Percentiles rank a stretch among this genome's conserved stretches.
phyloP scores from a whole-genome alignment of 108 stramenopile species.

The Asterionellopsis glacialis region DNA sequence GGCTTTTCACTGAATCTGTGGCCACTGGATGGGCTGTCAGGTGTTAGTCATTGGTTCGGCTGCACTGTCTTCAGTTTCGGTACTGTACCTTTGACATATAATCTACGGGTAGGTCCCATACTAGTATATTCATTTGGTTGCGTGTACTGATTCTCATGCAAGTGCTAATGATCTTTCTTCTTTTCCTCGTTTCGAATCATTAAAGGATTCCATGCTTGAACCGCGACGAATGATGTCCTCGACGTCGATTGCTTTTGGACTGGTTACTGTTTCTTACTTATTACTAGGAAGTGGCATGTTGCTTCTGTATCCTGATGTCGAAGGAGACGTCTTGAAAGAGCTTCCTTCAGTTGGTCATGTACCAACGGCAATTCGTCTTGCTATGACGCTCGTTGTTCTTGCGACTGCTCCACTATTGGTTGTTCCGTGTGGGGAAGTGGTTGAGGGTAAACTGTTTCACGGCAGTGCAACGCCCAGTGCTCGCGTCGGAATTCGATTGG shows the following conservation, averaged over 20 bases:
- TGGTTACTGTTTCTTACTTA: slow-evolving; percentile 50
- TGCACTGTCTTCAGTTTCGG: slow-evolving; percentile 64
- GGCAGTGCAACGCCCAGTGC: too few relatives aligned
- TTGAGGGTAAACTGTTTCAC: slow-evolving; percentile 62
- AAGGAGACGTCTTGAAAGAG: slow-evolving; percentile 67
- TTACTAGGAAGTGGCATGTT: slow-evolving; percentile 51
- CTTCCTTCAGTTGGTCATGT: slow-evolving; percentile 43
- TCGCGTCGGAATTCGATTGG: slow-evolving; percentile 25
- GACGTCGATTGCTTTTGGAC: slow-evolving; percentile 39
- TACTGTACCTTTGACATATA: slow-evolving; percentile 56
- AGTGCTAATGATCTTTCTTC: too few relatives aligned
- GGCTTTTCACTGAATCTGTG: too few relatives aligned
- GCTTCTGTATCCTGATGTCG: slow-evolving; percentile 47
- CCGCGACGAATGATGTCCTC: slow-evolving; percentile 39
- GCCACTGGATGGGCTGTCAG: slow-evolving; percentile 29
- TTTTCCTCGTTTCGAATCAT: too few relatives aligned
- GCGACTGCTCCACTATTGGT: slow-evolving; percentile 69
- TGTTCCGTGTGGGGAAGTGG: slow-evolving; percentile 69
- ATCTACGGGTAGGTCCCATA: slow-evolving; percentile 11
- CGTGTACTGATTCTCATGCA: too few relatives aligned
- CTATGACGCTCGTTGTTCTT: slow-evolving; percentile 63
- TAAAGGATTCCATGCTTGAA: slow-evolving; percentile 61
- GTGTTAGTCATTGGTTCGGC: slow-evolving; percentile 69
- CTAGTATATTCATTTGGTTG: too few relatives aligned
- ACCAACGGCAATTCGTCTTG: slow-evolving; percentile 38